Evolutionary conservation across 805 yeast genomes (phyloP).

Genomic region (Blastobotrys mokoenaii): DNA sequence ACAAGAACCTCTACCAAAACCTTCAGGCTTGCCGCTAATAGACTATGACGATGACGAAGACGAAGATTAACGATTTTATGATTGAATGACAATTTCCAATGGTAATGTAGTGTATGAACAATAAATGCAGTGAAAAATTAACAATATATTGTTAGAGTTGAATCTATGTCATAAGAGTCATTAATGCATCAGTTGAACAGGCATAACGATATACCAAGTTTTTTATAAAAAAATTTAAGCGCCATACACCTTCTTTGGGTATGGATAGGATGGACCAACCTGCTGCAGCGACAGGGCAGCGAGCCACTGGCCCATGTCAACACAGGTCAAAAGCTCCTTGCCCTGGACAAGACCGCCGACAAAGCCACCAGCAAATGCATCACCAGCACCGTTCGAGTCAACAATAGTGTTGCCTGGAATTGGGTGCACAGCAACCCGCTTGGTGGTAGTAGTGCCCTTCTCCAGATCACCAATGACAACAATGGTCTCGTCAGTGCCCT

Average conservation of each 20-base stretch:
- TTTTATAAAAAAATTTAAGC: neutral
- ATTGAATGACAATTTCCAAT: too few species aligned
- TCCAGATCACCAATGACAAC: constrained; percentile 50
- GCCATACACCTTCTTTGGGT: constrained; percentile 39
- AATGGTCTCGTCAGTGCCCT: constrained; percentile 87
- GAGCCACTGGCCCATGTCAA: constrained; percentile 93
- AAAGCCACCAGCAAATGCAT: constrained; percentile 96
- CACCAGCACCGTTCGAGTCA: constrained; percentile 99
- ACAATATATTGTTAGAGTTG: neutral
- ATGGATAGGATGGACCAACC: constrained; percentile 90
- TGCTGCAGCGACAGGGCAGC: constrained; percentile 88
- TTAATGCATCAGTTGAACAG: constrained; percentile 3
- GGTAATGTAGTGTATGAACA: too few species aligned
- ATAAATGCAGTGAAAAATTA: too few species aligned
- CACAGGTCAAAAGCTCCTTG: constrained; percentile 46
- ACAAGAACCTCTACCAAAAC: too few species aligned
- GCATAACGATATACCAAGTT: neutral
- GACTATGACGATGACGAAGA: too few species aligned
- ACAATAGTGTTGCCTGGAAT: constrained; percentile 59
- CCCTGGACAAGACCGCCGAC: constrained; percentile 79
- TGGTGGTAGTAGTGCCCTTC: constrained; percentile 36
- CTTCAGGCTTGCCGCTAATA: too few species aligned
- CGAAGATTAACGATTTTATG: too few species aligned
- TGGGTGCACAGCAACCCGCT: constrained; percentile 59
- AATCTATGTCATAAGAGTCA: constrained; percentile 3